Evolutionary conservation across 2,329 filamentous ascomycete species (phyloP).

Genomic region (Alternaria arbusti): DNA sequence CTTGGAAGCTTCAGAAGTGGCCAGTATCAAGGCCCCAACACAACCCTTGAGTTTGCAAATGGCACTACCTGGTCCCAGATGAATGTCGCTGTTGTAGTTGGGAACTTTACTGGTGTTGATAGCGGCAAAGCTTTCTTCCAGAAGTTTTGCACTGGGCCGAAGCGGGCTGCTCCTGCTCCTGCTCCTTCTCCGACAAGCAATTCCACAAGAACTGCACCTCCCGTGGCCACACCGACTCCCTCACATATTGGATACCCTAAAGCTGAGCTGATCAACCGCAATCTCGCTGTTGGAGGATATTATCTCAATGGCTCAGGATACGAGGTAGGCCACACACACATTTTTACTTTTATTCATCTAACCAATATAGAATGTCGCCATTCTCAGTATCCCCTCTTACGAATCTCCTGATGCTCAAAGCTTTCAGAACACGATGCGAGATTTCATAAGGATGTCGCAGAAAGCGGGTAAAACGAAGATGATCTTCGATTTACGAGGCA

Average conservation of each 20-base stretch:
- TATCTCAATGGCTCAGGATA: constrained; percentile 51
- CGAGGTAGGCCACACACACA: constrained; percentile 36
- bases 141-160: constrained; percentile 45
- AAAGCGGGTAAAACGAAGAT: constrained; percentile 63
- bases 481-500: constrained; percentile 68
- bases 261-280: constrained; percentile 44
- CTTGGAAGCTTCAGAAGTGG: constrained; percentile 40
- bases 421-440: constrained; percentile 50
- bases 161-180: constrained; percentile 18
- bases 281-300: constrained; percentile 53
- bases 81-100: constrained; percentile 41
- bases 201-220: constrained; percentile 18
- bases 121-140: constrained; percentile 51
- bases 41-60: constrained; percentile 46
- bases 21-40: constrained; percentile 42
- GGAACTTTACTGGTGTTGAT: constrained; percentile 45
- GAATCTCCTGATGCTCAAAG: constrained; percentile 35
- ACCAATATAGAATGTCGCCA: constrained; percentile 52
- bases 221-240: constrained; percentile 27
- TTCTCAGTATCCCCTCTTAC: constrained; percentile 56
- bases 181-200: constrained; percentile 17
- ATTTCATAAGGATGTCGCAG: constrained; percentile 57
- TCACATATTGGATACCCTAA: constrained; percentile 49
- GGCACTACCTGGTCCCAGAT: constrained; percentile 39
- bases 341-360: constrained; percentile 38